A percentile compares a stretch with the other conserved stretches of the same genome.
Evolutionary conservation across 352 stramenopile species (phyloP).

Genomic region (Phytophthora rubi): DNA sequence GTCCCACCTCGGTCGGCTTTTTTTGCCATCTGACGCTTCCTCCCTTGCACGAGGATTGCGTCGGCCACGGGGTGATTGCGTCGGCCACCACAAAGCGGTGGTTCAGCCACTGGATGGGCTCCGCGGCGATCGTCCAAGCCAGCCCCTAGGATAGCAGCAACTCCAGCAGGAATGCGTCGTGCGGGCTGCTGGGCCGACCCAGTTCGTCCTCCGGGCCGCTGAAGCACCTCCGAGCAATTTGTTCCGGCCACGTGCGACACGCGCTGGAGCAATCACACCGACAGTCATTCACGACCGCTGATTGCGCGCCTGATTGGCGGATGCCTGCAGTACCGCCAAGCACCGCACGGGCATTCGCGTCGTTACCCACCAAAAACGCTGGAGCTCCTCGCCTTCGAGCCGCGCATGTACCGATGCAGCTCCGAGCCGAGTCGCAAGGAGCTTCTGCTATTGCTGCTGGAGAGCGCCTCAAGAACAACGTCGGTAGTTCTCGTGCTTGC

Average conservation of each 20-base stretch:
- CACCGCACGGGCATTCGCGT: conserved; percentile 24
- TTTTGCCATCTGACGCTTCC: not conserved
- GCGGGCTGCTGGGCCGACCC: not conserved
- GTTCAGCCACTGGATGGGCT: not conserved
- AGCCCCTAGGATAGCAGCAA: not conserved
- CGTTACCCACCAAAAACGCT: conserved; percentile 21
- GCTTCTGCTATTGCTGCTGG: not conserved
- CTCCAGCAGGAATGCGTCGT: not conserved
- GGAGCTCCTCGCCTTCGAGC: not conserved
- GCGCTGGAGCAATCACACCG: conserved; percentile 17
- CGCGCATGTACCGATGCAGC: not conserved
- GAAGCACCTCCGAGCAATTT: not conserved
- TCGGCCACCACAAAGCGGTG: not conserved
- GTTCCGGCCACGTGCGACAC: conserved; percentile 14
- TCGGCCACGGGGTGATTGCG: not conserved
- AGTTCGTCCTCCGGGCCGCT: not conserved
- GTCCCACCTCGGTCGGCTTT: conserved; percentile 23
- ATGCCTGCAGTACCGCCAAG: conserved; percentile 17
- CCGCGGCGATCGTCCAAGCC: not conserved
- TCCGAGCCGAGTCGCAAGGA: not conserved
- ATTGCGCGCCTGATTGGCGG: conserved; percentile 17
- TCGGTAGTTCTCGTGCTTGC: not conserved
- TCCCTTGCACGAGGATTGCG: conserved; percentile 7
- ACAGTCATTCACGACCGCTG: conserved; percentile 21
- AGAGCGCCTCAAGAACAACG: not conserved